Base-by-base conservation (phyloP, 805 yeast genomes). In the Candida quercuum region DNA sequence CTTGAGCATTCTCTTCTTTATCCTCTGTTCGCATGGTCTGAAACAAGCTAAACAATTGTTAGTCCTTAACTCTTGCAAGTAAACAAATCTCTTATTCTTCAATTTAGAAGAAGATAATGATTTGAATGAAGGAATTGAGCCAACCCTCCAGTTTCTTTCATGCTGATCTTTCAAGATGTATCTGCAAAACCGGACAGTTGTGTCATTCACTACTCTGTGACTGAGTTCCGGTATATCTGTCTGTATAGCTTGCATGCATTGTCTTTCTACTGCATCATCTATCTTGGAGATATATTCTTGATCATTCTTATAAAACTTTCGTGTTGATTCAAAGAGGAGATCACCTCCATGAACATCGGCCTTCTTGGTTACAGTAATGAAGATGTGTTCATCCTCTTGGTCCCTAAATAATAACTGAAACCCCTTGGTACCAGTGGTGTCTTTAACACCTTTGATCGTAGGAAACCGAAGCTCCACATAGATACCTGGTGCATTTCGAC, bases 401-500 rank as follows among this genome's bases (percentile, higher is more conserved):
- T 42, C 45, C 19, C 45, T 56, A 35, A 68, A 56, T 2, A 53
- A 23, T 30, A 68, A 39, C 15, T 54, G 46, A 40, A 59, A 67
- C 2, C 68, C 69, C 32, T 42, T 45, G 22, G 40, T 48, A 2
- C 59, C 47, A 14, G 40, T 29, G 7, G 15, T 23, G 17, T 40
- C 47, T 22, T 11, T 20, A 24, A 35, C 37, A 19, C 28, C 36
- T 1, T 16, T 20, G 2, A 14, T 11, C 14, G 24, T 41, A 6
- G 48, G 52, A 28, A 30, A 58, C 28, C 57, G 53, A 3, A 71
- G 47, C 35, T 69, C 68, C 13, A 80, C 74, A 46, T 69, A 74
- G 48, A 74, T 78, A 3, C 85, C 78, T 0, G 87, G 87, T 0
- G 77, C 85, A 45, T 68, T 66, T 23, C 83, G 61, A 37, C 82